These are phyloP conservation scores for Dryas alaskensis DNA, from an alignment of 306 rosid species.

Conservation along the genomic window DNA sequence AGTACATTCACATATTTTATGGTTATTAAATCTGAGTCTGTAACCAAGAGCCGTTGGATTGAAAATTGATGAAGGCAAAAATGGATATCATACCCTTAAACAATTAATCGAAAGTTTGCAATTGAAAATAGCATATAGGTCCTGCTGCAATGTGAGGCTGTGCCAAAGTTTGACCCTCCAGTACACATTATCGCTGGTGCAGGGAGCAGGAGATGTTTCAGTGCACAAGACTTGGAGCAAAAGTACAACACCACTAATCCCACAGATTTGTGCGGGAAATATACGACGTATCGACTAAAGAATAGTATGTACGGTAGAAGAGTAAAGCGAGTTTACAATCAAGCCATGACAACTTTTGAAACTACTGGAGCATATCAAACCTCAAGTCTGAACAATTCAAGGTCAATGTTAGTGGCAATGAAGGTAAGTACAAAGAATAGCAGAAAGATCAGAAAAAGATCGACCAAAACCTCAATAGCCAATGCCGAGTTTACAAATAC, in stretches of 20 bases:
- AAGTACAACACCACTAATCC: too few species aligned
- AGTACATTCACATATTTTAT: too few species aligned
- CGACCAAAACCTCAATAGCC: slow-evolving; percentile 24
- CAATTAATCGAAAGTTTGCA: background rate
- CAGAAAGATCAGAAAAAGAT: slow-evolving; percentile 24
- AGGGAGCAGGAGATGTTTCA: too few species aligned
- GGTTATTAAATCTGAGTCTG: too few species aligned
- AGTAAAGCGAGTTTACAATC: background rate
- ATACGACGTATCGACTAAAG: too few species aligned
- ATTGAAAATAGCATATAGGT: background rate
- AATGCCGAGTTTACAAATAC: slow-evolving; percentile 36
- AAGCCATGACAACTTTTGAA: slow-evolving; percentile 7
- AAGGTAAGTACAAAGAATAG: slow-evolving; percentile 26
- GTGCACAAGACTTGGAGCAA: too few species aligned
- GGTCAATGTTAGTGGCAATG: slow-evolving; percentile 18
- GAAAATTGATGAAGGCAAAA: background rate
- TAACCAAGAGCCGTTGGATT: background rate
- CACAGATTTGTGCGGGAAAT: too few species aligned
- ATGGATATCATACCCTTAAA: too few species aligned
- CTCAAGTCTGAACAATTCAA: slow-evolving; percentile 12
- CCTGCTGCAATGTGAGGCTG: too few species aligned
- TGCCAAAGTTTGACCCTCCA: too few species aligned
- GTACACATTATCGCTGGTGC: too few species aligned
- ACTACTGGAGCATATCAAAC: slow-evolving; percentile 6
- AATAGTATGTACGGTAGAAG: too few species aligned